Percentiles rank a stretch among this genome's conserved stretches.
Evolutionary conservation across 2,329 filamentous ascomycete genomes (phyloP).

Genomic region (Hirsutella minnesotensis): DNA sequence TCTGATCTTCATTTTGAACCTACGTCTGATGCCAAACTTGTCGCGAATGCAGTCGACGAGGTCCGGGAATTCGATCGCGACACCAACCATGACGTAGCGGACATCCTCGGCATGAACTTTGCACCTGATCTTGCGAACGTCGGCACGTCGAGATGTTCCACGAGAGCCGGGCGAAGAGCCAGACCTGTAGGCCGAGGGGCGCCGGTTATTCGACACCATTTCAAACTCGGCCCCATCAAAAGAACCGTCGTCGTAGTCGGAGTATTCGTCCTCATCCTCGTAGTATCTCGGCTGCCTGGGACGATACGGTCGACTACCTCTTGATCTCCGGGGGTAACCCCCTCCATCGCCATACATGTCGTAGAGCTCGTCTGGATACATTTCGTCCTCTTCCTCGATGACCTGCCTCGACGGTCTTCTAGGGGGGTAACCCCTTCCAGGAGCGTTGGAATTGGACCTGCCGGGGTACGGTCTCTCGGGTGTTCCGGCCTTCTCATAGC

Average conservation of each 20-base stretch:
- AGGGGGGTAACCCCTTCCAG: constrained; percentile 30
- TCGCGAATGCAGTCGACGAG: constrained; percentile 70
- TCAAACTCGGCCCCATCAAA: constrained; percentile 73
- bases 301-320: constrained; percentile 17
- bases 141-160: constrained; percentile 47
- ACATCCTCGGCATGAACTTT: constrained; percentile 91
- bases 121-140: constrained; percentile 69
- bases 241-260: constrained; percentile 56
- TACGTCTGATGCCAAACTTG: constrained; percentile 69
- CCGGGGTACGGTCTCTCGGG: constrained; percentile 23
- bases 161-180: constrained; percentile 28
- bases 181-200: constrained; percentile 28
- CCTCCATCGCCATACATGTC: constrained; percentile 40
- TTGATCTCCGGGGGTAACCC: constrained; percentile 22
- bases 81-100: constrained; percentile 78
- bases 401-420: constrained; percentile 18
- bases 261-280: constrained; percentile 72
- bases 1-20: constrained; percentile 80
- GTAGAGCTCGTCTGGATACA: constrained; percentile 61
- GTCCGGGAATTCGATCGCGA: constrained; percentile 61
- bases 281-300: constrained; percentile 49
- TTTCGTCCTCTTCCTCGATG: constrained; percentile 47
- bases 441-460: constrained; percentile 33
- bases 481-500: constrained; percentile 43
- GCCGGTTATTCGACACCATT: constrained; percentile 50